Percentiles rank a stretch among this genome's conserved stretches.
These are phyloP conservation scores for Chlorella sorokiniana DNA, from an alignment of 139 green algal genomes.

Conservation along the genomic window DNA sequence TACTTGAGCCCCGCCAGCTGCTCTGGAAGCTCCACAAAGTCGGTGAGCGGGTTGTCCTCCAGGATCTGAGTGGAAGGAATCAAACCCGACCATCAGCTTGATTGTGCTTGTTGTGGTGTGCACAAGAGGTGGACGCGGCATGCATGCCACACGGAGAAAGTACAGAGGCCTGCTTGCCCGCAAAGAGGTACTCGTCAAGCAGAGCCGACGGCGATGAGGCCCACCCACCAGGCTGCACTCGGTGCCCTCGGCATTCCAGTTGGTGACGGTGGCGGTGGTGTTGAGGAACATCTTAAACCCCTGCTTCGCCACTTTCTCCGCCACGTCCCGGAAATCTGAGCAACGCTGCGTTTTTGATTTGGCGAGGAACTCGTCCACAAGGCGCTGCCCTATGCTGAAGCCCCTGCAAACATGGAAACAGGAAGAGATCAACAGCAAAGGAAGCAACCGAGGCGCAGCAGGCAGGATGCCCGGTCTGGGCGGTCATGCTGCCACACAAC, in stretches of 20 bases:
- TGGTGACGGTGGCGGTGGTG: slow-evolving; percentile 66
- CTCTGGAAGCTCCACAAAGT: slow-evolving; percentile 97
- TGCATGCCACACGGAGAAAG: too few species aligned
- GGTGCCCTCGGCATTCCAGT: slow-evolving; percentile 85
- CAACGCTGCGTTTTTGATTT: slow-evolving; percentile 81
- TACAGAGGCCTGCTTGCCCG: too few species aligned
- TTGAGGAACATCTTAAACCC: slow-evolving; percentile 93
- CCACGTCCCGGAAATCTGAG: slow-evolving; percentile 79
- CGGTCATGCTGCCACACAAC: not conserved
- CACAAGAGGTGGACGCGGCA: too few species aligned
- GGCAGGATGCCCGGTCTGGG: not conserved
- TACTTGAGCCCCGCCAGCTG: slow-evolving; percentile 82
- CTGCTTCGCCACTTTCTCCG: slow-evolving; percentile 79
- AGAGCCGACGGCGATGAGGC: not conserved
- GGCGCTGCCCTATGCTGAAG: slow-evolving; percentile 80
- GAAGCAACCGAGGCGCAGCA: not conserved
- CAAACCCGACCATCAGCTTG: too few species aligned
- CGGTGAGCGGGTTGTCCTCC: slow-evolving; percentile 91
- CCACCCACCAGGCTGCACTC: slow-evolving; percentile 82
- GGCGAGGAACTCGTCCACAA: slow-evolving; percentile 96
- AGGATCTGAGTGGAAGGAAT: slow-evolving; percentile 67
- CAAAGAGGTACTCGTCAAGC: too few species aligned
- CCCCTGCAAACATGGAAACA: not conserved
- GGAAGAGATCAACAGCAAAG: not conserved
- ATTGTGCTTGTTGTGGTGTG: too few species aligned